Evolutionary conservation across 1,139 yeast genomes (phyloP).

Genomic region (Sugiyamaella pinicola): DNA sequence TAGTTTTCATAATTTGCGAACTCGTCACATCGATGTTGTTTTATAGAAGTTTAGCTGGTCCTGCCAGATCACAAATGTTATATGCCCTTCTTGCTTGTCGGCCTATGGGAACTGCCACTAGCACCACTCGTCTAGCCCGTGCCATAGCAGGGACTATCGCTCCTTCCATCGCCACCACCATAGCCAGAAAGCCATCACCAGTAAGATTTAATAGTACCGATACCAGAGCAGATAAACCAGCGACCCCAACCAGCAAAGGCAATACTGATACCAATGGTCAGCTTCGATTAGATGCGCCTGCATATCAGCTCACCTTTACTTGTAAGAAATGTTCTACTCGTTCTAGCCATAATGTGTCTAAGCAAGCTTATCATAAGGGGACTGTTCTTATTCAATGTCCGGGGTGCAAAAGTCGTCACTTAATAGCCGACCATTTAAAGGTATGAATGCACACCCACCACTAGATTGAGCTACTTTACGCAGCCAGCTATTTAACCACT

Average conservation of each 20-base stretch:
- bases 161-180: neutral
- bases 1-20: too few species aligned
- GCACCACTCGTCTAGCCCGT: neutral
- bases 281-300: conserved; percentile 53
- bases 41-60: conserved; percentile 11
- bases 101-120: conserved; percentile 1
- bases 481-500: too few species aligned
- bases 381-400: conserved; percentile 92
- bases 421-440: conserved; percentile 89
- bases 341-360: conserved; percentile 84
- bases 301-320: conserved; percentile 85
- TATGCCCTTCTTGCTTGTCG: neutral
- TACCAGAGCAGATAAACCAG: neutral
- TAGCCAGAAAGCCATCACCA: neutral
- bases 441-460: conserved; percentile 34
- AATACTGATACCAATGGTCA: too few species aligned
- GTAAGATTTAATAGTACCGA: conserved; percentile 1
- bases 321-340: conserved; percentile 86
- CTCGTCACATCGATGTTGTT: neutral
- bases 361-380: conserved; percentile 86
- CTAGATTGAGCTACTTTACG: neutral
- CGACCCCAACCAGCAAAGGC: neutral
- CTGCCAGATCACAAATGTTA: conserved; percentile 3
- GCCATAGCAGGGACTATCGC: neutral
- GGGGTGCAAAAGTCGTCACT: conserved; percentile 81